Evolutionary conservation across 345 rosid species (phyloP).

Genomic region (Boechera retrofracta): DNA sequence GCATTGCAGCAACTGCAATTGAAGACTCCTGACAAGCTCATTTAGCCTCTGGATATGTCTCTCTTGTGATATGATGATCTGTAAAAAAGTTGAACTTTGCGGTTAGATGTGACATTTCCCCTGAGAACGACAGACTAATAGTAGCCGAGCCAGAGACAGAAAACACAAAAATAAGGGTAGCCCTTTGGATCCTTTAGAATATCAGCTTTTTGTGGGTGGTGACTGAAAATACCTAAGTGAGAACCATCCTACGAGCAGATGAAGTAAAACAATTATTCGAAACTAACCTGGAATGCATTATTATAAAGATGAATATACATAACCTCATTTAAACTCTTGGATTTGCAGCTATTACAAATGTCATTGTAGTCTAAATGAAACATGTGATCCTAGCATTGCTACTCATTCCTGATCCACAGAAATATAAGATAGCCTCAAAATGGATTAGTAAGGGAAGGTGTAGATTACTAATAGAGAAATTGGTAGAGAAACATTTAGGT

Average conservation of each 20-base stretch:
- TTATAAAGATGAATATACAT: not conserved
- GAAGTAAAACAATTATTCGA: not conserved
- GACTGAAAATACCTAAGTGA: constrained; percentile 2
- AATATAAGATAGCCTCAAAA: not conserved
- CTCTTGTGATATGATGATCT: constrained; percentile 84
- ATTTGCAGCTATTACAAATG: constrained; percentile 3
- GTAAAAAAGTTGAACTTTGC: constrained; percentile 28
- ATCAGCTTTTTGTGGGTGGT: not conserved
- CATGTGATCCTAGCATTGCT: not conserved
- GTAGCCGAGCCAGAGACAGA: not conserved
- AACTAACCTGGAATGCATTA: not conserved
- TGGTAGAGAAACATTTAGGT: not conserved
- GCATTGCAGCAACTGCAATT: constrained; percentile 60
- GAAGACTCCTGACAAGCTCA: constrained; percentile 67
- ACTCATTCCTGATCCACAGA: constrained; percentile 15
- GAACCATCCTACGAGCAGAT: constrained; percentile 1
- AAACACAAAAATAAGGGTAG: not conserved
- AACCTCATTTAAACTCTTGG: constrained; percentile 15
- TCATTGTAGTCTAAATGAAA: constrained; percentile 12
- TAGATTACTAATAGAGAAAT: not conserved
- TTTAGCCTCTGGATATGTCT: constrained; percentile 73
- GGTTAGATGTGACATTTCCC: not conserved
- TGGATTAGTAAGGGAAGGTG: not conserved
- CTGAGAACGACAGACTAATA: not conserved
- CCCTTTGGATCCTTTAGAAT: not conserved